Evolutionary conservation across 1,284 basidiomycete genomes (phyloP), one percentile per base, ranked within the genome.

Genomic region (Pyrrhoderma noxium): DNA sequence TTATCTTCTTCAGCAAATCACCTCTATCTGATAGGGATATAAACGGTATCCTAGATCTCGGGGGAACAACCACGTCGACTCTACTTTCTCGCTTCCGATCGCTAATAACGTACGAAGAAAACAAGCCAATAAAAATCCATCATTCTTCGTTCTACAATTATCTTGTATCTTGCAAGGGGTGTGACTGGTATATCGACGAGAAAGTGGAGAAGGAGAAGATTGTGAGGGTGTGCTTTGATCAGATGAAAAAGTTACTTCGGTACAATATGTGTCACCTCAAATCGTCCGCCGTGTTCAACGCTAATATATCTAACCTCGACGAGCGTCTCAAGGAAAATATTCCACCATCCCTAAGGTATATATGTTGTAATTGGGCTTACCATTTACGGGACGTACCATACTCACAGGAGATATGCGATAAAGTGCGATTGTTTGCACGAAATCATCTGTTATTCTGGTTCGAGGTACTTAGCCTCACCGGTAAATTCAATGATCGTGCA

Each of bases 391-490:
- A 44, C 16, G 42, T 44, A 7, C 8, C 23, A 7, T 44, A 19
- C 19, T 4, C 42, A 8, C 8, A 19, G 19, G 16, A n/a, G 8
- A 7, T 25, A 25, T 22, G 16, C 23, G 7, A 8, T 40, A 5
- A n/a, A 14, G 5, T 18, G 21, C 38, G 8, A n/a, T 22, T n/a
- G 27, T 31, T 31, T 11, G 27, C 38, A 8, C 8, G 22, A 7
- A 19, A 40, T 2, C 46, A 56, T 22, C 53, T 63, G 7, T 52
- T 64, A 0, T 62, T 52, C 51, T 66, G 64, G 64, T 44, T 66
- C 18, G 64, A 66, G 51, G 62, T 60, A 2, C 50, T 64, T 3
- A 64, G 62, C 45, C 36, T 65, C 7, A 44, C 53, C 13, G 45
- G 55, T 16, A 43, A 25, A 21, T 36, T 57, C 16, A 13, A 37